Conservation (phyloP, 768 basidiomycete species). For the Chiua virens region DNA sequence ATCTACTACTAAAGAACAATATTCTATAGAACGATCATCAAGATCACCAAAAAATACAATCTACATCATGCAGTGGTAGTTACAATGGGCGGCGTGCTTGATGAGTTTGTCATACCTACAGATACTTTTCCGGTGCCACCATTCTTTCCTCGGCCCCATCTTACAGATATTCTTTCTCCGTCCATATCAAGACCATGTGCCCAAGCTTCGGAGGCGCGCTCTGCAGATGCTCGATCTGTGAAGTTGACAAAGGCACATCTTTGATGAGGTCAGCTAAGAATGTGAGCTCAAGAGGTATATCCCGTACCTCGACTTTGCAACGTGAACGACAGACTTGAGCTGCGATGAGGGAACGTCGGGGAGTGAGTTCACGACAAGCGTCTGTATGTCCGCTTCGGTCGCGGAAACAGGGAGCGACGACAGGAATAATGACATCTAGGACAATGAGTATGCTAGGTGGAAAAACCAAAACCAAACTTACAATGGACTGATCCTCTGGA, state of each 20-base stretch:
- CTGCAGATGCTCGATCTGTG: slow-evolving; percentile 76
- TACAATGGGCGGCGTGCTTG: slow-evolving; percentile 6
- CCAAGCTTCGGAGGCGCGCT: slow-evolving; percentile 86
- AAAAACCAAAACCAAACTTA: slow-evolving; percentile 42
- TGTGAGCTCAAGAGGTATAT: background rate
- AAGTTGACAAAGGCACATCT: slow-evolving; percentile 98
- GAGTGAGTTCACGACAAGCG: slow-evolving; percentile 65
- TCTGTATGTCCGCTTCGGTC: slow-evolving; percentile 73
- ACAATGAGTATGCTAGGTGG: slow-evolving; percentile 1
- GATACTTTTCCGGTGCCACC: slow-evolving; percentile 35
- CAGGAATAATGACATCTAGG: slow-evolving; percentile 83
- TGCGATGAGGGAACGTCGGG: slow-evolving; percentile 62
- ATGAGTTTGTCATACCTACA: background rate
- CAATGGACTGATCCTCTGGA: slow-evolving; percentile 85
- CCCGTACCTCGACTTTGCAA: slow-evolving; percentile 73
- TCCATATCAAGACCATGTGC: slow-evolving; percentile 89
- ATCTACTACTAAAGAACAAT: too few relatives aligned
- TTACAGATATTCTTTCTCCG: slow-evolving; percentile 67
- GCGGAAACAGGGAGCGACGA: slow-evolving; percentile 69
- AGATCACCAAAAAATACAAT: too few relatives aligned
- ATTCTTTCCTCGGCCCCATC: slow-evolving; percentile 84
- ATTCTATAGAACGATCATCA: too few relatives aligned
- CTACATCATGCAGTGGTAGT: slow-evolving; percentile 13
- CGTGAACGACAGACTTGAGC: slow-evolving; percentile 82
- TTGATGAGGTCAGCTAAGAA: background rate